phyloP scores from a whole-genome alignment of 1,139 yeast species.

The Barnettozyma hawaiiensis region DNA sequence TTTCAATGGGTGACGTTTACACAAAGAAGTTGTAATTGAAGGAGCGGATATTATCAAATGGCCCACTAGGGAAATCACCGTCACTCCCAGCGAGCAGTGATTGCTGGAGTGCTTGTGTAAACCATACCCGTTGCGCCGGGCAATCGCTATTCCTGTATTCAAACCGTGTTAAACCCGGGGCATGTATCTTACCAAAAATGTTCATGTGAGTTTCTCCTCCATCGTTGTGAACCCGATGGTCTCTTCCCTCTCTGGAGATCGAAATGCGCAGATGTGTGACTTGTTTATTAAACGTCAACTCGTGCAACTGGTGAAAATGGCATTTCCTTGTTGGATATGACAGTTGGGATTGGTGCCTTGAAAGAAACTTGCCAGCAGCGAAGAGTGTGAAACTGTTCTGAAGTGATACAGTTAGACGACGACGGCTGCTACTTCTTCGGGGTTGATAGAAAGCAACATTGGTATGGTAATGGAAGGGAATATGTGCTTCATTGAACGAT shows the following conservation, averaged over 20 bases:
- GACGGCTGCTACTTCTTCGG: too few relatives aligned
- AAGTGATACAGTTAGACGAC: background rate
- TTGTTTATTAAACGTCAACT: background rate
- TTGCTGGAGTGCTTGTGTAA: background rate
- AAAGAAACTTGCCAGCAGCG: background rate
- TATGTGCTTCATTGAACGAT: background rate
- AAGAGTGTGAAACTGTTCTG: background rate
- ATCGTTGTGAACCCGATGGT: background rate
- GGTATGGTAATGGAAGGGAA: background rate
- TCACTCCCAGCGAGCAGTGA: background rate
- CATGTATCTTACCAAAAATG: background rate
- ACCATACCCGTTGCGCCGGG: background rate
- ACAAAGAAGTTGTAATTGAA: background rate
- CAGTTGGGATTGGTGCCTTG: background rate
- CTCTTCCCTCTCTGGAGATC: background rate
- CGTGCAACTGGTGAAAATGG: background rate
- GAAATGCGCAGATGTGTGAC: background rate
- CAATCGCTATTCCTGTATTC: background rate
- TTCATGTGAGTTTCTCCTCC: background rate
- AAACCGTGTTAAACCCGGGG: background rate
- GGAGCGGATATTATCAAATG: background rate
- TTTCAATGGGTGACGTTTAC: too few relatives aligned
- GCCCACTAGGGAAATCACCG: background rate
- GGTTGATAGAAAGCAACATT: background rate
- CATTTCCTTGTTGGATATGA: background rate